These are phyloP conservation scores for Podosphaera xanthii DNA, from an alignment of 2,329 filamentous ascomycete species.

Conservation along the genomic window DNA sequence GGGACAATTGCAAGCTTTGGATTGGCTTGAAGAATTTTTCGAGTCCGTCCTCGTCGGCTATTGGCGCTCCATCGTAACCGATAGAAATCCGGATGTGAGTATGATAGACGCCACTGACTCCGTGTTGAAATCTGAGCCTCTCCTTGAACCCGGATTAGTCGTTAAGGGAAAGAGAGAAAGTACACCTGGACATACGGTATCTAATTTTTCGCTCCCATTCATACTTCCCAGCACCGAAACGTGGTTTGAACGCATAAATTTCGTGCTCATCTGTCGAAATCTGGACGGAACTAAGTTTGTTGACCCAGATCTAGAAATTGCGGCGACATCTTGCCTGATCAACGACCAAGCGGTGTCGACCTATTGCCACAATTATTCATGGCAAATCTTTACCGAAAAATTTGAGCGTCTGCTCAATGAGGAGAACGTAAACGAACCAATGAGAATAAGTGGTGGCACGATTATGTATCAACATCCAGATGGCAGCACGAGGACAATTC, in stretches of 20 bases:
- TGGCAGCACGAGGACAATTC: not conserved
- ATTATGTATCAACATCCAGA: not conserved
- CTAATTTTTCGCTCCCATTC: no score
- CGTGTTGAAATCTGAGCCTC: not conserved
- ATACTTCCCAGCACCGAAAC: no score
- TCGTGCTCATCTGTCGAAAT: not conserved
- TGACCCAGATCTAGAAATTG: not conserved
- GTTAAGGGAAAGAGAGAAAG: no score
- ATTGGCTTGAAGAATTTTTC: not conserved
- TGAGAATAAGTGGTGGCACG: not conserved
- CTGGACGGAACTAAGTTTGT: not conserved
- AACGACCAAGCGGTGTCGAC: not conserved
- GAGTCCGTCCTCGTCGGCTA: not conserved
- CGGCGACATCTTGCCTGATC: not conserved
- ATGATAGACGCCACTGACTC: not conserved
- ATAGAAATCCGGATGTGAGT: not conserved
- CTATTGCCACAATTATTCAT: not conserved
- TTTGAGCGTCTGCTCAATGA: not conserved
- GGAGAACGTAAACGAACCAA: not conserved
- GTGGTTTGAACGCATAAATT: not conserved
- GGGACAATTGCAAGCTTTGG: not conserved
- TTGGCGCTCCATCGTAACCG: not conserved
- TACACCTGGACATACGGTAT: not conserved
- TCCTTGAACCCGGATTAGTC: no score
- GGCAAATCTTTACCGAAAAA: not conserved